Evolutionary conservation across 2,329 filamentous ascomycete genomes (phyloP).

Genomic region (Mollisiaceae sp.): DNA sequence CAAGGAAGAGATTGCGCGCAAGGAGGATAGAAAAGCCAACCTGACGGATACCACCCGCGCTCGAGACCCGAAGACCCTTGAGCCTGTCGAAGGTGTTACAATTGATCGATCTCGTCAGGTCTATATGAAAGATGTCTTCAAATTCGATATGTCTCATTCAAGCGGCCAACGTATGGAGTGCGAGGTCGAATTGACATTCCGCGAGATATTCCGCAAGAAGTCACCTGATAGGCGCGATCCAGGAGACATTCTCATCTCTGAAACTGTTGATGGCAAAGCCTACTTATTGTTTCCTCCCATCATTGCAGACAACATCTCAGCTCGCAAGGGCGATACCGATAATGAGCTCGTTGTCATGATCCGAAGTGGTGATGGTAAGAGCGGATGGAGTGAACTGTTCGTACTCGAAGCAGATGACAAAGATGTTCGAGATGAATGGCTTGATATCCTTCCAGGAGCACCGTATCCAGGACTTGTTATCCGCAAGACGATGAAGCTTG

Average conservation of each 20-base stretch:
- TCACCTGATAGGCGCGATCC: slow-evolving; percentile 63
- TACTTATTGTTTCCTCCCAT: slow-evolving; percentile 95
- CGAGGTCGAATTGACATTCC: slow-evolving; percentile 82
- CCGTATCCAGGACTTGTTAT: slow-evolving; percentile 44
- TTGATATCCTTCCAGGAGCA: slow-evolving; percentile 76
- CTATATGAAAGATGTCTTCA: slow-evolving; percentile 87
- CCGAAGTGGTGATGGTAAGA: slow-evolving; percentile 67
- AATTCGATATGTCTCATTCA: slow-evolving; percentile 83
- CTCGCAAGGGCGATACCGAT: slow-evolving; percentile 72
- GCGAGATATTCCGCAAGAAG: slow-evolving; percentile 48
- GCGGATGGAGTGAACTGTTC: slow-evolving; percentile 84
- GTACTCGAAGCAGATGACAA: slow-evolving; percentile 69
- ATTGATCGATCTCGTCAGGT: slow-evolving; percentile 84
- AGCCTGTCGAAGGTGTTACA: slow-evolving; percentile 68
- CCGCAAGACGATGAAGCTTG: slow-evolving; percentile 16
- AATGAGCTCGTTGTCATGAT: slow-evolving; percentile 87
- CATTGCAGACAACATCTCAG: slow-evolving; percentile 74
- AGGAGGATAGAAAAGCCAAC: slow-evolving; percentile 85
- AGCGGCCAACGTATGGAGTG: slow-evolving; percentile 90
- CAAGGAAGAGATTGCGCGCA: slow-evolving; percentile 73
- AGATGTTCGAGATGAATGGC: slow-evolving; percentile 78
- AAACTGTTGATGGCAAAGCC: slow-evolving; percentile 74
- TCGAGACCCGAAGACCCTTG: slow-evolving; percentile 79
- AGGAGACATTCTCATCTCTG: slow-evolving; percentile 90
- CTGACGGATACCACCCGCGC: slow-evolving; percentile 81